Percentiles rank a stretch among this genome's conserved stretches.
Conservation (phyloP, 2,329 filamentous ascomycete species). For the Zymoseptoria ardabiliae region DNA sequence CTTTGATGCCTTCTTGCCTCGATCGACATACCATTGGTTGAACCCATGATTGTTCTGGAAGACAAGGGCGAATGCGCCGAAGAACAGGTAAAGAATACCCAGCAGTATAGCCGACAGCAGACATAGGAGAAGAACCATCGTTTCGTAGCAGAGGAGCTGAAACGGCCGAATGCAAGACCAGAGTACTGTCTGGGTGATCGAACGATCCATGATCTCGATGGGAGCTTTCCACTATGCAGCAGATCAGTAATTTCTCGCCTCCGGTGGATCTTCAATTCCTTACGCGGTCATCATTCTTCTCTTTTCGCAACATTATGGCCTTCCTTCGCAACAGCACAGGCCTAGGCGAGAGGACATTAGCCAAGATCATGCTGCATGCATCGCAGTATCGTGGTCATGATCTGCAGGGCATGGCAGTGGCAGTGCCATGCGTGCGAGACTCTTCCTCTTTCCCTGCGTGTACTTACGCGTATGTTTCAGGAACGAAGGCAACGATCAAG, state of each 20-base stretch:
- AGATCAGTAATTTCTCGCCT: neutral
- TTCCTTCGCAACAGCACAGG: conserved; percentile 65
- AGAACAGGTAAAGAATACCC: conserved; percentile 83
- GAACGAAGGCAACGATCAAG: conserved; percentile 64
- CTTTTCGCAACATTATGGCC: conserved; percentile 59
- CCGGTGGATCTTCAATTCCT: neutral
- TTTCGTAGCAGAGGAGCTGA: conserved; percentile 60
- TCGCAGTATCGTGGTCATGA: too few species aligned
- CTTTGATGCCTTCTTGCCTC: neutral
- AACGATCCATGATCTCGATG: conserved; percentile 64
- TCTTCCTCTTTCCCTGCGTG: neutral
- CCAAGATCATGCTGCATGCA: neutral
- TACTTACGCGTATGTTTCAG: conserved; percentile 63
- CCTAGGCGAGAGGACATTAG: neutral
- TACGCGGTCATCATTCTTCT: conserved; percentile 58
- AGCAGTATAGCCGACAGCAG: conserved; percentile 77
- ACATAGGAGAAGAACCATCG: conserved; percentile 75
- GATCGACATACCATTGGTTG: conserved; percentile 48
- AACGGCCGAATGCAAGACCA: conserved; percentile 59
- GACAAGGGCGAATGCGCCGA: conserved; percentile 77
- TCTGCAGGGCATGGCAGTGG: too few species aligned
- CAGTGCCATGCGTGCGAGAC: neutral
- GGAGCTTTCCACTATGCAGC: conserved; percentile 58
- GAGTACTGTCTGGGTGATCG: conserved; percentile 49
- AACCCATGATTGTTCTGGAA: conserved; percentile 70